Evolutionary conservation across 768 basidiomycete genomes (phyloP).

Genomic region (Neoboletus magnificus): DNA sequence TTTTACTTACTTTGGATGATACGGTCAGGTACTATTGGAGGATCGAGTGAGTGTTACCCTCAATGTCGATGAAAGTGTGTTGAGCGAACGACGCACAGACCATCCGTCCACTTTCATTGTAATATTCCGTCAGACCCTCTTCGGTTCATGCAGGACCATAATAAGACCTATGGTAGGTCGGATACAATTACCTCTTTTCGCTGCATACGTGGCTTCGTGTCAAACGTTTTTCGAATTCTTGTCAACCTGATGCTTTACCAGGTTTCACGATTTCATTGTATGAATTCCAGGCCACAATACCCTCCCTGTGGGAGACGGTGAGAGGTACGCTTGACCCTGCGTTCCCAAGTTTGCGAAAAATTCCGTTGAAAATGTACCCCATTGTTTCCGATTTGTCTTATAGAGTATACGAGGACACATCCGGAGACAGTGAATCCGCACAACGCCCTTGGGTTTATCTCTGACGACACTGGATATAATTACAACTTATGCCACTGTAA

Average conservation of each 20-base stretch:
- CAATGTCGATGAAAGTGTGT: slow-evolving; percentile 36
- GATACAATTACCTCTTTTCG: not conserved
- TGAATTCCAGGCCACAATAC: slow-evolving; percentile 64
- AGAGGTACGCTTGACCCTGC: slow-evolving; percentile 43
- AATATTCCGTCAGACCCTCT: slow-evolving; percentile 50
- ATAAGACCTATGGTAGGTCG: slow-evolving; percentile 49
- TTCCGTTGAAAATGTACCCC: slow-evolving; percentile 23
- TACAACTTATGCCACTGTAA: slow-evolving; percentile 68
- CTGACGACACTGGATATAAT: slow-evolving; percentile 56
- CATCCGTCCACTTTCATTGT: slow-evolving; percentile 53
- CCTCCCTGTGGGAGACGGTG: slow-evolving; percentile 59
- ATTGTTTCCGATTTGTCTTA: not conserved
- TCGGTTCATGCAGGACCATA: slow-evolving; percentile 52
- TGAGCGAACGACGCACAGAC: slow-evolving; percentile 31
- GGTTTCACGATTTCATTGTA: slow-evolving; percentile 61
- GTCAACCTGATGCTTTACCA: slow-evolving; percentile 11
- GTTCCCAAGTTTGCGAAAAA: slow-evolving; percentile 33
- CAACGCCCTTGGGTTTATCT: slow-evolving; percentile 61
- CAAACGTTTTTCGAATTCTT: not conserved
- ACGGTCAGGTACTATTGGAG: slow-evolving; percentile 29
- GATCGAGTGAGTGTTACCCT: slow-evolving; percentile 21
- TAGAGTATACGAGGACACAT: slow-evolving; percentile 31
- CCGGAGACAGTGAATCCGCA: slow-evolving; percentile 50
- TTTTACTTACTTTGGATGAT: not conserved
- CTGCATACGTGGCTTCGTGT: not conserved